Evolutionary conservation across 169 alveolate genomes (phyloP).

Genomic region (Plasmodium billcollinsi): DNA sequence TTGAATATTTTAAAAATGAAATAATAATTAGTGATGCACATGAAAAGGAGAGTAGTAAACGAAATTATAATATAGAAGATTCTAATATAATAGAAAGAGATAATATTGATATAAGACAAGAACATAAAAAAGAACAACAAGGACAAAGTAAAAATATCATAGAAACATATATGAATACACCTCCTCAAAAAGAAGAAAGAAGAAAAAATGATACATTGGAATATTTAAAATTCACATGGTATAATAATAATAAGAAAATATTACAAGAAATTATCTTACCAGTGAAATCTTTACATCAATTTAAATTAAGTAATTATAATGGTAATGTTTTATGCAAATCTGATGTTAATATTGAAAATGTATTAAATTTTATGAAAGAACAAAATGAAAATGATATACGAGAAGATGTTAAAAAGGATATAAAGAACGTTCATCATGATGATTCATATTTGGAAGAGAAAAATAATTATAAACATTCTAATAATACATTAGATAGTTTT

Average conservation of each 20-base stretch:
- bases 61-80: not conserved
- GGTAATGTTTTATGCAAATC: slow-evolving; percentile 46
- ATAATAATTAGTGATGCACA: not conserved
- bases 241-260: slow-evolving; percentile 16
- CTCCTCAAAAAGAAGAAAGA: not conserved
- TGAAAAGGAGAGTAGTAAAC: not conserved
- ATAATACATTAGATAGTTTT: not conserved
- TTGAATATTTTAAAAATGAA: slow-evolving; percentile 16
- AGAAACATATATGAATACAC: not conserved
- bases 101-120: not conserved
- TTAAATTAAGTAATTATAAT: slow-evolving; percentile 21
- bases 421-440: not conserved
- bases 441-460: not conserved
- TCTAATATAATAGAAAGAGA: too few relatives aligned
- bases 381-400: not conserved
- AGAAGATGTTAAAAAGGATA: not conserved
- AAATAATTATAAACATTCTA: not conserved
- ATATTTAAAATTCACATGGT: slow-evolving; percentile 46
- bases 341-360: slow-evolving; percentile 30
- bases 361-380: slow-evolving; percentile 11
- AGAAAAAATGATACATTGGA: not conserved
- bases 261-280: slow-evolving; percentile 5
- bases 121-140: not conserved
- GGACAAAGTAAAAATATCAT: not conserved
- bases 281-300: slow-evolving; percentile 41